Evolutionary conservation across 1,139 yeast species (phyloP).

Genomic region (Taphrina pruni): DNA sequence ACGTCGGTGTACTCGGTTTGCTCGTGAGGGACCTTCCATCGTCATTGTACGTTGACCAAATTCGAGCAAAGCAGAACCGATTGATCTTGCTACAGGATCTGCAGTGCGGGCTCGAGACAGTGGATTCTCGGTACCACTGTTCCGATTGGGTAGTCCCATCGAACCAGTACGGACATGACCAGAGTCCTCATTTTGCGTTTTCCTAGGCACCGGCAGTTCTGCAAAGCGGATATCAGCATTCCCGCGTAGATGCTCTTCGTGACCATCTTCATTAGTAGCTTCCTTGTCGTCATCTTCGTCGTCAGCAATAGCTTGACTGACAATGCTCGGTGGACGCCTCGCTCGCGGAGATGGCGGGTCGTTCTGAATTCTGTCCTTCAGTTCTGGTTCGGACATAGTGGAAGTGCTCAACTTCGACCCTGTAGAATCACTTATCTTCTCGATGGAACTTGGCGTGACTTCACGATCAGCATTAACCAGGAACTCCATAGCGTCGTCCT

Average conservation of each 20-base stretch:
- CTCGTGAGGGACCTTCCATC: slow-evolving; percentile 52
- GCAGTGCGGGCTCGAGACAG: slow-evolving; percentile 11
- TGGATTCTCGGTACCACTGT: neutral
- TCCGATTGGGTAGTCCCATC: neutral
- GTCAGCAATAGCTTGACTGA: slow-evolving; percentile 18
- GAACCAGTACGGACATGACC: neutral
- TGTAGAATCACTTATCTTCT: neutral
- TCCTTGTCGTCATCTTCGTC: slow-evolving; percentile 10
- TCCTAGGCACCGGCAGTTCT: slow-evolving; percentile 57
- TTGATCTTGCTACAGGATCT: slow-evolving; percentile 18
- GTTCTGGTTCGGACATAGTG: neutral
- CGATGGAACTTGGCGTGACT: neutral
- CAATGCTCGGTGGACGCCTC: slow-evolving; percentile 11
- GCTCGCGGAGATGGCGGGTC: neutral
- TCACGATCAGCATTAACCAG: neutral
- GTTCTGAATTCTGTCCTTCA: neutral
- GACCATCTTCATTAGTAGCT: neutral
- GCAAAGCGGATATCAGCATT: slow-evolving; percentile 54
- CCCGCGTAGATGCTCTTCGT: slow-evolving; percentile 9
- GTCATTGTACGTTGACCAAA: slow-evolving; percentile 58
- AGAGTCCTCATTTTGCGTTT: slow-evolving; percentile 23
- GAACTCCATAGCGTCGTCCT: neutral
- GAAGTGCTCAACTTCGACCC: neutral
- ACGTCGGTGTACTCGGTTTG: slow-evolving; percentile 18
- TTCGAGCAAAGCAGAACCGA: slow-evolving; percentile 47